Base-by-base conservation (phyloP, 1,284 basidiomycete genomes). In the Cryptococcus jaspeensis region DNA sequence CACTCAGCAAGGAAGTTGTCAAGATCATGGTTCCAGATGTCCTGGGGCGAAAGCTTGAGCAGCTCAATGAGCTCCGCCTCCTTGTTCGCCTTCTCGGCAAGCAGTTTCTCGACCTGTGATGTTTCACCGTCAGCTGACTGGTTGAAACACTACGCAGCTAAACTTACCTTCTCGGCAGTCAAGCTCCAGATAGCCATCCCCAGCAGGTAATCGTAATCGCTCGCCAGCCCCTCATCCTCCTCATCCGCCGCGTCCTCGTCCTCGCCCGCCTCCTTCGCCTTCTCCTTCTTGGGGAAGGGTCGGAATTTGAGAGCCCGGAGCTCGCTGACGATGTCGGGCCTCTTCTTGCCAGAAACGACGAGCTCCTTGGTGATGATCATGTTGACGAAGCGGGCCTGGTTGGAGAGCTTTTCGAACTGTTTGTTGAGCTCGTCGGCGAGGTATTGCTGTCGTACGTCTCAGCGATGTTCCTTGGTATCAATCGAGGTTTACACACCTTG, bases 301-400 rank as follows among this genome's bases (percentile, higher is more conserved):
- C 86, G 82, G 84, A 99, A 99, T 32, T 92, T 83, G 65, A 85
- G 83, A 74, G 84, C 84, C 59, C 92, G 87, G 69, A 99, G 78
- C 65, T 99, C 95, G 0, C 76, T 80, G 23, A 97, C 87, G 64
- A 99, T 88, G 55, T 89, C 90, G 2, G 81, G 83, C 75, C 92
- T 93, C 80, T 92, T 95, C 70, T 94, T 88, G 71, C 90, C 93
- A n/a, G 87, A 86, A 25, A 99, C 87, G n/a, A 84, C 77, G n/a
- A 99, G 84, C 72, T 93, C 82, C 72, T 86, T 90, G 63, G 87
- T 84, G 61, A 99, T 85, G 71, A 99, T 97, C 93, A 97, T 94
- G 74, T 92, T 84, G 46, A 99, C 87, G 79, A 99, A 99, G 28
- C 94, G 89, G 16, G 93, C 95, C 78, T 99, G 96, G 75, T 99